Evolutionary conservation across 192 early-diverging fungal species (phyloP).

Genomic region (Coemansia sp.): DNA sequence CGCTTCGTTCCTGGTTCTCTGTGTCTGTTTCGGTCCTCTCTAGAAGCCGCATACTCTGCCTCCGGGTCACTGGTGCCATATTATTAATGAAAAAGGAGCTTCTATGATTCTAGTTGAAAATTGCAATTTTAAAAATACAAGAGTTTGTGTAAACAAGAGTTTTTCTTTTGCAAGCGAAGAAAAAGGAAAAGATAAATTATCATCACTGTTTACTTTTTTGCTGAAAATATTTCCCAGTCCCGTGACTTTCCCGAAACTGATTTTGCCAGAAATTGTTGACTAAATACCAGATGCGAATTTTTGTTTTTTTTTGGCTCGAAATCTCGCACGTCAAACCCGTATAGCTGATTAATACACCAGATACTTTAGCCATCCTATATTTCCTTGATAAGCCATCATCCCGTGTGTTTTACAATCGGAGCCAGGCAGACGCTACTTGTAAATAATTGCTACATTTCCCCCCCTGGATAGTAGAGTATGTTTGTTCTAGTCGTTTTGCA

Average conservation of each 20-base stretch:
- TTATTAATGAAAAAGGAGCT: background rate
- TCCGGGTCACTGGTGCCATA: constrained; percentile 31
- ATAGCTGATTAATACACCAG: too few species aligned
- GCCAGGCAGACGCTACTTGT: background rate
- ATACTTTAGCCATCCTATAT: too few species aligned
- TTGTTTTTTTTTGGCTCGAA: background rate
- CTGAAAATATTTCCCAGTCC: background rate
- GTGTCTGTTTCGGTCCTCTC: constrained; percentile 11
- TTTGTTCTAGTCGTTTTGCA: constrained; percentile 80
- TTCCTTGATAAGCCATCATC: too few species aligned
- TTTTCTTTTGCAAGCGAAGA: too few species aligned
- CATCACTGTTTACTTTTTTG: background rate
- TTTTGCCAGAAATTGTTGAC: background rate
- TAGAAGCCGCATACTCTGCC: constrained; percentile 33
- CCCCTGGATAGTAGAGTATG: constrained; percentile 55
- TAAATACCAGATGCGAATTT: background rate
- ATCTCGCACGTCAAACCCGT: too few species aligned
- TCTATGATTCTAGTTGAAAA: background rate
- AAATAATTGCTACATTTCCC: background rate
- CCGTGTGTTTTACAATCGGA: background rate
- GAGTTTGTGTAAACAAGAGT: too few species aligned
- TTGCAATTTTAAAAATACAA: constrained; percentile 9
- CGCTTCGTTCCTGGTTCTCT: background rate
- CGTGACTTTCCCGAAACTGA: background rate
- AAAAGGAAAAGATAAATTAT: background rate